Evolutionary conservation across 2,329 filamentous ascomycete species (phyloP).

Genomic region (Pseudocercospora musae): DNA sequence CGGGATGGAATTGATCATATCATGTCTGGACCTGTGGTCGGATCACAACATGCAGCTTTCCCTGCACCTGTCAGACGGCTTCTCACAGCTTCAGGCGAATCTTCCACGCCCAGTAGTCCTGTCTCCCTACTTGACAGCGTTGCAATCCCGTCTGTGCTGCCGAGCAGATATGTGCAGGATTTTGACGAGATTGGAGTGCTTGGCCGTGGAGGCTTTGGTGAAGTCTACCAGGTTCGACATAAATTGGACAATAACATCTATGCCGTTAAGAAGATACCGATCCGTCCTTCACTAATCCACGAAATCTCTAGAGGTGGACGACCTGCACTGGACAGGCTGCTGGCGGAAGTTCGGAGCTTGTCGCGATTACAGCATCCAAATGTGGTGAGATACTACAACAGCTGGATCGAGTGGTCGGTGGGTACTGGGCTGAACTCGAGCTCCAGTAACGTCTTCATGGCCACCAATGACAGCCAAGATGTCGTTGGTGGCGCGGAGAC

Average conservation of each 20-base stretch:
- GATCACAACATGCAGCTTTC: conserved; percentile 1
- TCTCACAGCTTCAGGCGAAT: conserved; percentile 13
- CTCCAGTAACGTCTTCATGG: background rate
- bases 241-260: conserved; percentile 61
- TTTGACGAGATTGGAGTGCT: conserved; percentile 55
- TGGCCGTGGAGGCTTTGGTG: conserved; percentile 60
- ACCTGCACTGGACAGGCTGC: conserved; percentile 54
- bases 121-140: conserved; percentile 14
- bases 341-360: conserved; percentile 60
- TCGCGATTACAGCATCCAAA: conserved; percentile 63
- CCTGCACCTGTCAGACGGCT: conserved; percentile 19
- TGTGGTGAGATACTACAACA: conserved; percentile 63
- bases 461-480: conserved; percentile 15
- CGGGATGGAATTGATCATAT: conserved; percentile 39
- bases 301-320: conserved; percentile 52
- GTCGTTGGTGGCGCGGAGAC: conserved; percentile 27
- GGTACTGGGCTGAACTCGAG: background rate
- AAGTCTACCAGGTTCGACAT: conserved; percentile 59
- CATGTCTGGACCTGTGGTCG: conserved; percentile 4
- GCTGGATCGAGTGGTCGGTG: conserved; percentile 56
- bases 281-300: conserved; percentile 45
- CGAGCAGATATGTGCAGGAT: conserved; percentile 49
- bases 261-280: conserved; percentile 63
- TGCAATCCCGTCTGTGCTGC: conserved; percentile 25
- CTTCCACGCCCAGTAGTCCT: conserved; percentile 9